Evolutionary conservation across 2,329 filamentous ascomycete genomes (phyloP), one percentile per base, ranked within the genome.

Genomic region (Apiospora pterosperma): DNA sequence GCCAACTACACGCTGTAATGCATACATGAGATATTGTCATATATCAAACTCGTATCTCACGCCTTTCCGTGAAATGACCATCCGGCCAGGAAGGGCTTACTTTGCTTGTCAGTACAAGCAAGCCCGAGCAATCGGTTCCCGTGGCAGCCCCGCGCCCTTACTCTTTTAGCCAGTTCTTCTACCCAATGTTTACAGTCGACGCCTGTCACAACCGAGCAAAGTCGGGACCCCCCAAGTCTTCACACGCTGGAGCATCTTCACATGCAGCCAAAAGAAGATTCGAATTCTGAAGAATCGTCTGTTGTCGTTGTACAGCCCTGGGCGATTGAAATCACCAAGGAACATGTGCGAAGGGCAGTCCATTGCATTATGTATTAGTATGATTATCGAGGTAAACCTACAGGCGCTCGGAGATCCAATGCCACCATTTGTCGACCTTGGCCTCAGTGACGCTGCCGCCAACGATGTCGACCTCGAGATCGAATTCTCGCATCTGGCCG

Each of bases 361-460:
- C 36, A 28, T 38, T 39, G 58, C 36, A 60, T 60, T 39, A 60
- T 60, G 34, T 36, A 38, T 39, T 39, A 36, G n/a, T 23, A 4
- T 25, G 12, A 38, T 38, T 39, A 28, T 39, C 34, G 34, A 38
- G 12, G 58, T 1, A 7, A 21, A n/a, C 11, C 79, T 77, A 96
- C 71, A 96, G 80, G 73, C 90, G 88, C 74, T 90, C 85, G 2
- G 89, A 92, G 74, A 98, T 89, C 95, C 95, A 98, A 72, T 87
- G 86, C 87, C 93, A 97, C 94, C 95, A 97, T 76, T 87, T 90
- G 64, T 91, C 88, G 36, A 93, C 88, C 31, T 90, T 90, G 11
- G 85, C 89, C 63, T 90, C 86, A 73, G 76, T 80, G 67, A 90
- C 88, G 77, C 88, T 94, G 11, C 94, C 95, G 0, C 91, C 91